Conservation (phyloP, 345 rosid genomes). For the Erysimum cheiranthoides region DNA sequence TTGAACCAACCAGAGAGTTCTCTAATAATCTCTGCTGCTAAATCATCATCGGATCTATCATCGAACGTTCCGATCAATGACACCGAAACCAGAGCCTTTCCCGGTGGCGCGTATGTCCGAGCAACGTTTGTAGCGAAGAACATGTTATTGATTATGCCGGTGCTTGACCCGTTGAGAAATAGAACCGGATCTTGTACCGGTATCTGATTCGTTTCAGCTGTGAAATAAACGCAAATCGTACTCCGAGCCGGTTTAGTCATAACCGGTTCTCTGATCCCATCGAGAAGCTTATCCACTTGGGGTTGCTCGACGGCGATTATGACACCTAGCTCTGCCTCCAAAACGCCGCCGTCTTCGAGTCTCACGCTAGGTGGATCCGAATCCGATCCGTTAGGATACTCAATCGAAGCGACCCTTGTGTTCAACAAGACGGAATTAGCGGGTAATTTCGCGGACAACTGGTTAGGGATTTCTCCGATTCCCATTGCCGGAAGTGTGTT, state of each 20-base stretch:
- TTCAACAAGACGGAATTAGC: constrained; percentile 58
- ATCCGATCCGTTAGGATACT: constrained; percentile 41
- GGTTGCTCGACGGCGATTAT: constrained; percentile 89
- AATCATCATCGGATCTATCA: constrained; percentile 57
- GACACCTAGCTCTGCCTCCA: constrained; percentile 66
- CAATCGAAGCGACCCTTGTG: constrained; percentile 61
- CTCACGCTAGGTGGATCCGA: constrained; percentile 50
- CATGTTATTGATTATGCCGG: constrained; percentile 91
- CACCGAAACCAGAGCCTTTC: constrained; percentile 74
- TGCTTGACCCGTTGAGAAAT: constrained; percentile 75
- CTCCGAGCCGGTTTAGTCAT: constrained; percentile 56
- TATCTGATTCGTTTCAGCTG: constrained; percentile 56
- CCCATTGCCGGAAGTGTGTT: constrained; percentile 85
- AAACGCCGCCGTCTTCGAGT: constrained; percentile 59
- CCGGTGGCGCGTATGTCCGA: constrained; percentile 69
- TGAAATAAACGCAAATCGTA: constrained; percentile 80
- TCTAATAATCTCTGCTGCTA: constrained; percentile 52
- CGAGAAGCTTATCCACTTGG: constrained; percentile 60
- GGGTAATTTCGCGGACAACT: constrained; percentile 65
- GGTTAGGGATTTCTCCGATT: constrained; percentile 76
- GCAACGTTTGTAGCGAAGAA: constrained; percentile 88
- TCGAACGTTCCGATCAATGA: constrained; percentile 76
- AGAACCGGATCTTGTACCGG: constrained; percentile 78
- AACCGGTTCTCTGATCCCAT: constrained; percentile 49
- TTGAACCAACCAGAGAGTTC: constrained; percentile 85